Percentiles rank a stretch among this genome's conserved stretches.
Evolutionary conservation across 306 rosid genomes (phyloP).

Genomic region (Medicago lupulina): DNA sequence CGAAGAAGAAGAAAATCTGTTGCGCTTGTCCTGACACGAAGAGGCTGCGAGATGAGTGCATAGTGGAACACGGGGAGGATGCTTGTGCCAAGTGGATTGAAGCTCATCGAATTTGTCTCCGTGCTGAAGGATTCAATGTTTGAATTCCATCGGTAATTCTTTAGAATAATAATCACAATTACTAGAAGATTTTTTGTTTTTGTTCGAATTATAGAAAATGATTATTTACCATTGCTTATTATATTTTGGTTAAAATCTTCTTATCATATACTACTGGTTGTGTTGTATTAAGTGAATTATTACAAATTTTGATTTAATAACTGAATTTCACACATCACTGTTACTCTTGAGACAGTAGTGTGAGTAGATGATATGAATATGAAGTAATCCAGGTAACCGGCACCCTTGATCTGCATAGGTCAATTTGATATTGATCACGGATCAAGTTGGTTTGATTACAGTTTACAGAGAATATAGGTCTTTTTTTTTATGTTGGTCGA

Average conservation of each 20-base stretch:
- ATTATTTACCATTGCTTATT: too few species aligned
- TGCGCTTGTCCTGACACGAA: constrained; percentile 88
- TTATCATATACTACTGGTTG: neutral
- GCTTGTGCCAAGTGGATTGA: constrained; percentile 89
- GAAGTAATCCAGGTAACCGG: too few species aligned
- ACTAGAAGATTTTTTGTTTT: neutral
- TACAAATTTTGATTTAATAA: too few species aligned
- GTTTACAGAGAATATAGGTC: too few species aligned
- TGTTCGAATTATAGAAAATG: neutral
- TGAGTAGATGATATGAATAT: too few species aligned
- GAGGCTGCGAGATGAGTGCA: constrained; percentile 84
- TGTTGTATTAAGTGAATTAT: neutral
- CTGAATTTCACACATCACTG: too few species aligned
- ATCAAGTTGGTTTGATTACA: too few species aligned
- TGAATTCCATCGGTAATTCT: constrained; percentile 35
- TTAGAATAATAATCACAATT: neutral
- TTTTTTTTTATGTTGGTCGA: too few species aligned
- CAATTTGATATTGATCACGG: too few species aligned
- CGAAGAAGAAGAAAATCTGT: constrained; percentile 77
- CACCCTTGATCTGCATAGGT: neutral
- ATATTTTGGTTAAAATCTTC: neutral
- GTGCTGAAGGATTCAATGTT: constrained; percentile 84
- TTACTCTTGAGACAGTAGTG: too few species aligned
- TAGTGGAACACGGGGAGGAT: constrained; percentile 85
- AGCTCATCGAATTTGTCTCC: constrained; percentile 84